These are phyloP conservation scores for Orobanche coerulescens DNA, from an alignment of 257 asterid species.

Conservation along the genomic window DNA sequence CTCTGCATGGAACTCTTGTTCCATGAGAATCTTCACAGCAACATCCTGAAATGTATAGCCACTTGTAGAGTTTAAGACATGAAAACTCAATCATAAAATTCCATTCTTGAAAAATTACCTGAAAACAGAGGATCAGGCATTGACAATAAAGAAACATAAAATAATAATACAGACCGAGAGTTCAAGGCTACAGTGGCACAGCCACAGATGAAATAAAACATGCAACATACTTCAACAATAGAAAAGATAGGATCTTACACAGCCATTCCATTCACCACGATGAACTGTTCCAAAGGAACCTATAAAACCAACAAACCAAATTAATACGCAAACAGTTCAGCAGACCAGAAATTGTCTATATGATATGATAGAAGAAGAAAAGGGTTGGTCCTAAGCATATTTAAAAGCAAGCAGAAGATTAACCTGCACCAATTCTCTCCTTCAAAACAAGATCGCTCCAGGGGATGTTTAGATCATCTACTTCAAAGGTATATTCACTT, in stretches of 20 bases:
- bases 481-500: constrained; percentile 48
- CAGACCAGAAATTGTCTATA: constrained; percentile 1
- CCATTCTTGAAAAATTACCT: neutral
- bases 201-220: constrained; percentile 13
- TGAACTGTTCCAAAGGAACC: constrained; percentile 98
- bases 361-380: neutral
- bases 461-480: constrained; percentile 74
- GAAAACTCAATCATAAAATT: constrained; percentile 14
- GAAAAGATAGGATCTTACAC: constrained; percentile 53
- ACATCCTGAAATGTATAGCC: constrained; percentile 63
- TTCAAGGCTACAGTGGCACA: constrained; percentile 11
- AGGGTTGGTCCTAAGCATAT: constrained; percentile 13
- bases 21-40: constrained; percentile 98
- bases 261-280: constrained; percentile 99
- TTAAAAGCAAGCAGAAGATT: constrained; percentile 19
- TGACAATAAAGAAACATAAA: neutral
- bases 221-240: constrained; percentile 16
- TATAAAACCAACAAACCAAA: constrained; percentile 28
- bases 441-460: constrained; percentile 80
- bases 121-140: constrained; percentile 8
- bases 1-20: constrained; percentile 76
- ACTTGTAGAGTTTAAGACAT: constrained; percentile 19
- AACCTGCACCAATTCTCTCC: constrained; percentile 95
- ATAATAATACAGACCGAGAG: neutral
- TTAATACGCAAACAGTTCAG: constrained; percentile 19